Evolutionary conservation across 2,329 filamentous ascomycete species (phyloP).

Genomic region (Lojkania enalia): DNA sequence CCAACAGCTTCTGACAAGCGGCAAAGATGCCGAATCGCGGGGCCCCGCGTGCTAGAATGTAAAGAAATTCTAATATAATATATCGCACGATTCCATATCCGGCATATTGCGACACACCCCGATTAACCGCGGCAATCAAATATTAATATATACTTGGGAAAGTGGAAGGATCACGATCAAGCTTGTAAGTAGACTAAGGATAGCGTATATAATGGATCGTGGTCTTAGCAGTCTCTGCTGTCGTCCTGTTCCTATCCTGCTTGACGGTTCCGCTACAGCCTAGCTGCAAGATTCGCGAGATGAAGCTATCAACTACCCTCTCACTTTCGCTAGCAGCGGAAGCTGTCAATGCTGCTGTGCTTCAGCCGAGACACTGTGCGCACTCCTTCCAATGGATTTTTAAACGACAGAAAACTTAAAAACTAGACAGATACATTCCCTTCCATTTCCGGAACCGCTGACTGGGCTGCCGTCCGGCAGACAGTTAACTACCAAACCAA

Average conservation of each 20-base stretch:
- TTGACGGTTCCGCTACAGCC: too few species aligned
- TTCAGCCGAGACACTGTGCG: constrained; percentile 32
- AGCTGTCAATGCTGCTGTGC: constrained; percentile 25
- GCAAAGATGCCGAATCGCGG: constrained; percentile 11
- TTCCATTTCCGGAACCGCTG: constrained; percentile 24
- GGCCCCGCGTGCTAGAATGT: constrained; percentile 26
- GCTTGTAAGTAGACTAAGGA: constrained; percentile 8
- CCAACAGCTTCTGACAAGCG: background rate
- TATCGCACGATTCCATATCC: constrained; percentile 22
- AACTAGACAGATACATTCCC: constrained; percentile 28
- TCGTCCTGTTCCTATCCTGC: too few species aligned
- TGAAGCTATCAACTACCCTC: constrained; percentile 31
- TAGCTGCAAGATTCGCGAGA: constrained; percentile 12
- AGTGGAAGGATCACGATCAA: constrained; percentile 12
- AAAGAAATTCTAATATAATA: constrained; percentile 27
- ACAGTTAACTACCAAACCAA: constrained; percentile 38
- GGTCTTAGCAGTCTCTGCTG: background rate
- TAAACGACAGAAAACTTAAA: background rate
- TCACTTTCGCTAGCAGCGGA: constrained; percentile 21
- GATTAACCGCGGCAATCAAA: constrained; percentile 28
- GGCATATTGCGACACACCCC: constrained; percentile 19
- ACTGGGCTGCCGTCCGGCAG: constrained; percentile 39
- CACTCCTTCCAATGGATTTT: background rate
- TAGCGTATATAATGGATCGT: constrained; percentile 10
- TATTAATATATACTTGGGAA: constrained; percentile 21